Evolutionary conservation across 75 land plant genomes (phyloP).

Genomic region (Pinus tabuliformis): DNA sequence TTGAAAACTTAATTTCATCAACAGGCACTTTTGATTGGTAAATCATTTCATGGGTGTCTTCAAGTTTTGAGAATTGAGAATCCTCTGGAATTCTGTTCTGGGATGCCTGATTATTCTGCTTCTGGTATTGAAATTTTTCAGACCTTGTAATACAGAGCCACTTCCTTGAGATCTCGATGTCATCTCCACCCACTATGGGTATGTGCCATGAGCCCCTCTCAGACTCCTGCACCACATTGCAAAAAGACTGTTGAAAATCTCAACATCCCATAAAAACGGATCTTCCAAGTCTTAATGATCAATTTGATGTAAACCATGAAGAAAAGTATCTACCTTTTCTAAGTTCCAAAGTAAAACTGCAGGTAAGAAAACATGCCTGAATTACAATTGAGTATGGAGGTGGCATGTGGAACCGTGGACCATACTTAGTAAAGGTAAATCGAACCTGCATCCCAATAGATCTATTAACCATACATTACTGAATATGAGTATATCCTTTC

Average conservation of each 20-base stretch:
- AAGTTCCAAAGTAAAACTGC: background rate
- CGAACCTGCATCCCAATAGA: constrained; percentile 46
- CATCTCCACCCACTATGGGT: constrained; percentile 60
- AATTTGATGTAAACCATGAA: background rate
- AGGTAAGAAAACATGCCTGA: constrained; percentile 46
- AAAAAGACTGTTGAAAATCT: background rate
- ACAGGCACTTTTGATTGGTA: too few species aligned
- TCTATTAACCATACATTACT: background rate
- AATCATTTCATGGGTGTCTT: too few species aligned
- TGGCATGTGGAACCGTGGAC: constrained; percentile 73
- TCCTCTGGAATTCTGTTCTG: too few species aligned
- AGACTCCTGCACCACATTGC: constrained; percentile 63
- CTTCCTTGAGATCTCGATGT: constrained; percentile 41
- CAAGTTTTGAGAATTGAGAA: too few species aligned
- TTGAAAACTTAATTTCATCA: too few species aligned
- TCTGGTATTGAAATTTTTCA: too few species aligned
- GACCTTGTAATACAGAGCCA: constrained; percentile 64
- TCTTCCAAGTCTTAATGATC: background rate
- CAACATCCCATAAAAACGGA: background rate
- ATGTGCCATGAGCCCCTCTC: constrained; percentile 86
- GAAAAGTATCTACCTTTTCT: background rate
- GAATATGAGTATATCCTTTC: background rate
- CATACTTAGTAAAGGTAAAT: constrained; percentile 41
- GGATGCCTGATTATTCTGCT: too few species aligned
- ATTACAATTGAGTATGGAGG: constrained; percentile 79